Evolutionary conservation across 1,284 basidiomycete genomes (phyloP).

Genomic region (Puccinia polysora): DNA sequence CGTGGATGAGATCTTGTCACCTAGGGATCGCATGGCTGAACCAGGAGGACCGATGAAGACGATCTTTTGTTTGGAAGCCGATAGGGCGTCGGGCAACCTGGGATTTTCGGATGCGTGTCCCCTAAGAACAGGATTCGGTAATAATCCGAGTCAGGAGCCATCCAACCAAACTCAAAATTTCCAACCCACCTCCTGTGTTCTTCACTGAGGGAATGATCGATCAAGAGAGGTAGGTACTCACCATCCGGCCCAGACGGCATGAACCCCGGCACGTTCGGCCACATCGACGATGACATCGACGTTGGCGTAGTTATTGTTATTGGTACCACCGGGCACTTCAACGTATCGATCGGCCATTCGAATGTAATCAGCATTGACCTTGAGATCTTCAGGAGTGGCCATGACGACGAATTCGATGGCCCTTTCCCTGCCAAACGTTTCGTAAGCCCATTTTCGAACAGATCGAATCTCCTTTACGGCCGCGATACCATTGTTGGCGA

Average conservation of each 20-base stretch:
- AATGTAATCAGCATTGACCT: constrained; percentile 99
- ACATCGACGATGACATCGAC: constrained; percentile 99
- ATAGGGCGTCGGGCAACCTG: constrained; percentile 87
- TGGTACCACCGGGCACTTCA: constrained; percentile 94
- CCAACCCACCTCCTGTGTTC: no score
- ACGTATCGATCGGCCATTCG: constrained; percentile 99
- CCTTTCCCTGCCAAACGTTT: constrained; percentile 93
- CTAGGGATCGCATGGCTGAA: constrained; percentile 96
- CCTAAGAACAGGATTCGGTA: constrained; percentile 49
- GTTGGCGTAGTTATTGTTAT: constrained; percentile 99
- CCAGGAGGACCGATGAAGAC: constrained; percentile 99
- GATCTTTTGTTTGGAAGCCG: constrained; percentile 87
- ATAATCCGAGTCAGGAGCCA: no score
- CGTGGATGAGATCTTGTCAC: constrained; percentile 99
- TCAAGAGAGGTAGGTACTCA: constrained; percentile 49
- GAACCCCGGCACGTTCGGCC: constrained; percentile 92
- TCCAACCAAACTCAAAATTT: no score
- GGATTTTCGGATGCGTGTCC: constrained; percentile 99
- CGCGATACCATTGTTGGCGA: constrained; percentile 97
- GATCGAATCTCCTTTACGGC: constrained; percentile 99
- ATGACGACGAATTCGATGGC: constrained; percentile 98
- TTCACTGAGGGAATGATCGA: neutral
- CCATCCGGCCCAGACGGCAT: constrained; percentile 99
- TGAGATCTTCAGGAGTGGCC: constrained; percentile 98
- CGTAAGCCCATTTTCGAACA: constrained; percentile 98